A percentile compares a stretch with the other conserved stretches of the same genome.
These are phyloP conservation scores for Fusarium sp. DNA, from an alignment of 2,329 filamentous ascomycete species.

Conservation along the genomic window DNA sequence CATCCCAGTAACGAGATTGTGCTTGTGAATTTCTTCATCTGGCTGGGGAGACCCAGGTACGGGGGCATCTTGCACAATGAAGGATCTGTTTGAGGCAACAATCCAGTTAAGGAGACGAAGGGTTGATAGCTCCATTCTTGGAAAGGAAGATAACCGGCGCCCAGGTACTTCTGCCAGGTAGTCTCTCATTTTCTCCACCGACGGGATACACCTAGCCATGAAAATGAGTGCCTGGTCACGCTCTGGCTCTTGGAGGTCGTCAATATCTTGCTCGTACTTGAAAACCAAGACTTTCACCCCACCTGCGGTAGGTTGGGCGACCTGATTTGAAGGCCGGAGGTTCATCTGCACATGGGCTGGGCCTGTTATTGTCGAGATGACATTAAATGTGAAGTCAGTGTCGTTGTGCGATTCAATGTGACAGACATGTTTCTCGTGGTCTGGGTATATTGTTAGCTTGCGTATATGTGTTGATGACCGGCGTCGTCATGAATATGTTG, in stretches of 20 bases:
- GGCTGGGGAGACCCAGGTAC: slow-evolving; percentile 39
- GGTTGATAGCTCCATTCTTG: slow-evolving; percentile 73
- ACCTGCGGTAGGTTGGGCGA: slow-evolving; percentile 1
- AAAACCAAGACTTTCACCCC: slow-evolving; percentile 44
- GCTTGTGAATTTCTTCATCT: slow-evolving; percentile 36
- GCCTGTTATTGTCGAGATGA: slow-evolving; percentile 21
- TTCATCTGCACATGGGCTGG: not conserved
- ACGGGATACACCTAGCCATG: slow-evolving; percentile 70
- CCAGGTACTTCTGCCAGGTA: slow-evolving; percentile 60
- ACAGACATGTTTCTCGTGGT: slow-evolving; percentile 37
- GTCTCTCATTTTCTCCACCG: slow-evolving; percentile 68
- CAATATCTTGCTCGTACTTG: slow-evolving; percentile 44
- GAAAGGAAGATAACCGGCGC: slow-evolving; percentile 58
- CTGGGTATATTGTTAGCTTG: slow-evolving; percentile 25
- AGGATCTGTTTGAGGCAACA: slow-evolving; percentile 88
- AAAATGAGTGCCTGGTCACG: slow-evolving; percentile 55
- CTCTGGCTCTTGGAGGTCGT: slow-evolving; percentile 25
- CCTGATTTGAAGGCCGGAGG: slow-evolving; percentile 1
- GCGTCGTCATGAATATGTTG: not conserved
- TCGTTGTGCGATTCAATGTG: slow-evolving; percentile 22
- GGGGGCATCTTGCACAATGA: slow-evolving; percentile 79
- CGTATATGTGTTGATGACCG: not conserved
- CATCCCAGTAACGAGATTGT: slow-evolving; percentile 70
- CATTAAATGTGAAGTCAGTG: slow-evolving; percentile 24
- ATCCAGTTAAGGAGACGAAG: slow-evolving; percentile 85